Conservation (phyloP, 2,329 filamentous ascomycete genomes). For the Cladobotryum protrusum region DNA sequence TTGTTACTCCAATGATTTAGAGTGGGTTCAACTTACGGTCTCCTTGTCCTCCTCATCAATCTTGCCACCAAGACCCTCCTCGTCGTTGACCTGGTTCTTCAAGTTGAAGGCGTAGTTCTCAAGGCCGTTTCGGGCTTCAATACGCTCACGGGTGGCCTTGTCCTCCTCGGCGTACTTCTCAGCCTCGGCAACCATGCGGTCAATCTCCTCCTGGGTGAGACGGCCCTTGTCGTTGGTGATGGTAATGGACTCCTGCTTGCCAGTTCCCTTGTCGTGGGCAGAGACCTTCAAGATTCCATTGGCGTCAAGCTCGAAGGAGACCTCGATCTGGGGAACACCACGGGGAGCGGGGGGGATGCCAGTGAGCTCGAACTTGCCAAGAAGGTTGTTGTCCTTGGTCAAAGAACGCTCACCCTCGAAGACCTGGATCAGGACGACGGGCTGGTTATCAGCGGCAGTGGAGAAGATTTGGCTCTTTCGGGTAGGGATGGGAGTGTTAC, state of each 20-base stretch:
- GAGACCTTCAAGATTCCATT: conserved; percentile 98
- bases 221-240: conserved; percentile 99
- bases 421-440: conserved; percentile 90
- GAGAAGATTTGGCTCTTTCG: conserved; percentile 98
- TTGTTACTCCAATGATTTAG: background rate
- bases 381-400: conserved; percentile 95
- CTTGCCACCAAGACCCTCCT: conserved; percentile 95
- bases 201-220: conserved; percentile 92
- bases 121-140: conserved; percentile 90
- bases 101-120: conserved; percentile 99
- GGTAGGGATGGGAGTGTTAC: conserved; percentile 90
- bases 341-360: conserved; percentile 91
- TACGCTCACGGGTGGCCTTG: conserved; percentile 95
- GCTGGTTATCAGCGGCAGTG: conserved; percentile 93
- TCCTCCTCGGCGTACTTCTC: conserved; percentile 99
- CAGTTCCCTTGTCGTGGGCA: conserved; percentile 95
- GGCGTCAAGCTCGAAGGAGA: conserved; percentile 94
- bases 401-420: conserved; percentile 89
- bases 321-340: conserved; percentile 96
- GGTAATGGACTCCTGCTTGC: conserved; percentile 94
- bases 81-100: conserved; percentile 98
- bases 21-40: conserved; percentile 54
- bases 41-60: conserved; percentile 99
- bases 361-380: conserved; percentile 97
- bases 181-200: conserved; percentile 97